Base-by-base conservation (phyloP, 805 yeast species). In the Candida oleophila region DNA sequence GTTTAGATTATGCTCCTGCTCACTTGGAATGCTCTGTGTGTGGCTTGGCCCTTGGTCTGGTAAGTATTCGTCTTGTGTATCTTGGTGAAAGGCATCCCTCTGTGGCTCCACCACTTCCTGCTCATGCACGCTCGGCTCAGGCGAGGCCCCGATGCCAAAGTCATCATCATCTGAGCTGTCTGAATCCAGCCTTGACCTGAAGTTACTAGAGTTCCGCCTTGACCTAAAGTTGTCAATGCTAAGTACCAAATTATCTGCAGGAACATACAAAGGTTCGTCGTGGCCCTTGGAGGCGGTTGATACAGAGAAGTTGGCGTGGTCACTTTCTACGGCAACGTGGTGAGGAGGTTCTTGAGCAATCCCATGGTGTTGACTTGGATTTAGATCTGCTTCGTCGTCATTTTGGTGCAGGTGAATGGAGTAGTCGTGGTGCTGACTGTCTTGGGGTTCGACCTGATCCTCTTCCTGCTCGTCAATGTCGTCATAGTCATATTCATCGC, bases 201-300 rank as follows among this genome's bases (percentile, higher is more conserved):
- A 48, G 16, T 49, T 49, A 49, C 71, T 76, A 19, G 69, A 67
- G 7, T n/a, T n/a, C n/a, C n/a, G n/a, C n/a, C n/a, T n/a, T 25
- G 38, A 30, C 16, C 41, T 37, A 28, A 64, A 48, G 15, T 49
- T 49, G 49, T 71, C 77, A 19, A 70, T 68, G 8, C 73, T 66
- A 12, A 71, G 58, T 22, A 69, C 68, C 47, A 71, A 55, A 22
- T 58, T 54, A 22, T 36, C 39, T 4, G 4, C 21, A 19, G 39
- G 39, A 11, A 25, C 30, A 25, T 11, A 11, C 11, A 25, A 25
- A 7, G 30, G 30, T 25, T 25, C 30, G 5, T 25, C 30, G 9
- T 25, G 30, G 11, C 9, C 11, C 11, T 11, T 25, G 30, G 30
- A 25, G 30, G 30, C 30, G 11, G 5, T 25, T 25, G n/a, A n/a